These are phyloP conservation scores for Ustilago sp. DNA, from an alignment of 1,284 basidiomycete genomes.

Conservation along the genomic window DNA sequence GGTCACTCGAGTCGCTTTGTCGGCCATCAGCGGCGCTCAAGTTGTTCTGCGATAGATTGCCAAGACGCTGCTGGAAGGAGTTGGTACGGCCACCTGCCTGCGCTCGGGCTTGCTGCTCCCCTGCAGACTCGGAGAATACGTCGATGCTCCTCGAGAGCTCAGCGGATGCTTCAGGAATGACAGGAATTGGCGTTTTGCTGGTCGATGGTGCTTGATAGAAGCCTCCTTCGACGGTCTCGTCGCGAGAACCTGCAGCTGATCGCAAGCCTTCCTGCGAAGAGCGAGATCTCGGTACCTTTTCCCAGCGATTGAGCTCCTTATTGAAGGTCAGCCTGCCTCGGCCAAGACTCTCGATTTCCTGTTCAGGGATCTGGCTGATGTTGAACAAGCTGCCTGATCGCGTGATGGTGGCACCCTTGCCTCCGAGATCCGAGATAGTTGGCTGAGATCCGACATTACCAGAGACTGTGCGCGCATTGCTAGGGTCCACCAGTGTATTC, in stretches of 20 bases:
- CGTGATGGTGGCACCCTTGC: constrained; percentile 50
- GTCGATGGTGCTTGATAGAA: constrained; percentile 12
- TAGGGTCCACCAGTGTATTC: constrained; percentile 46
- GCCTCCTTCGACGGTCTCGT: constrained; percentile 17
- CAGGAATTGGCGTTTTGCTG: constrained; percentile 35
- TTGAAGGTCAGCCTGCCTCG: constrained; percentile 55
- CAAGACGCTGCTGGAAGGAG: constrained; percentile 46
- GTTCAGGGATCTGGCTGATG: constrained; percentile 54
- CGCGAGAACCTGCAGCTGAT: constrained; percentile 36
- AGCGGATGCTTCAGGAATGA: constrained; percentile 45
- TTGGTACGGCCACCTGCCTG: constrained; percentile 28
- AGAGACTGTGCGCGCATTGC: constrained; percentile 31
- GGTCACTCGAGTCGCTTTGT: constrained; percentile 54
- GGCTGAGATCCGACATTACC: constrained; percentile 40
- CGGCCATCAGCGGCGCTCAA: constrained; percentile 27
- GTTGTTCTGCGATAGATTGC: constrained; percentile 22
- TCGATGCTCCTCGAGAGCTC: constrained; percentile 39
- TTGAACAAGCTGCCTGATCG: constrained; percentile 52
- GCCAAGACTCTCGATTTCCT: constrained; percentile 50
- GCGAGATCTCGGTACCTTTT: constrained; percentile 36
- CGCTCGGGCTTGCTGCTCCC: constrained; percentile 37
- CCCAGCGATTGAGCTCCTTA: constrained; percentile 47
- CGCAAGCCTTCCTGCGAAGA: constrained; percentile 44
- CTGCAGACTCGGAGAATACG: constrained; percentile 42
- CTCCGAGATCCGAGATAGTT: constrained; percentile 43